A percentile compares a stretch with the other conserved stretches of the same genome.
phyloP scores from a whole-genome alignment of 495 filamentous ascomycete genomes.

The Trypethelium eluteriae region DNA sequence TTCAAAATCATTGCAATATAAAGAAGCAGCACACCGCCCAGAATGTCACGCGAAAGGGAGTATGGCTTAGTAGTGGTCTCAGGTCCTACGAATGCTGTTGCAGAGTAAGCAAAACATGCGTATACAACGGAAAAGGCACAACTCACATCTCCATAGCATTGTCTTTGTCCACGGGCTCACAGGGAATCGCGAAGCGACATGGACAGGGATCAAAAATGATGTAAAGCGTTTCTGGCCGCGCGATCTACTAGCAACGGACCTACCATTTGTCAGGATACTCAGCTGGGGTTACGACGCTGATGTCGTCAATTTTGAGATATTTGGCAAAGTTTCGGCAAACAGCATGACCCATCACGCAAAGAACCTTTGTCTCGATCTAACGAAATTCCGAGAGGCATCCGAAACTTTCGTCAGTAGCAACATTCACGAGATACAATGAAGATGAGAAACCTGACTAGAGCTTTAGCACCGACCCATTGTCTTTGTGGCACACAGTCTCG shows the following conservation, averaged over 20 bases:
- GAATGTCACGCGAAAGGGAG: background rate
- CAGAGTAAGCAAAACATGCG: conserved; percentile 4
- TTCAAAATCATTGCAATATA: background rate
- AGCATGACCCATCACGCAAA: conserved; percentile 16
- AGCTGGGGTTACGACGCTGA: conserved; percentile 22
- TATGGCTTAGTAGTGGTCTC: background rate
- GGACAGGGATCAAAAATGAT: conserved; percentile 12
- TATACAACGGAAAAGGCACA: background rate
- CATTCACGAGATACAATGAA: background rate
- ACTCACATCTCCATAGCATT: conserved; percentile 11
- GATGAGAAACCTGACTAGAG: background rate
- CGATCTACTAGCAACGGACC: conserved; percentile 9
- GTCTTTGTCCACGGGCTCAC: conserved; percentile 23
- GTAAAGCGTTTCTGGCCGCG: conserved; percentile 16
- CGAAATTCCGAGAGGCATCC: conserved; percentile 11
- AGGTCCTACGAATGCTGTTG: background rate
- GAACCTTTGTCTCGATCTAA: conserved; percentile 12
- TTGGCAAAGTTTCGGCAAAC: conserved; percentile 8
- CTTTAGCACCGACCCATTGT: conserved; percentile 14
- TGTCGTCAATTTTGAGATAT: conserved; percentile 10
- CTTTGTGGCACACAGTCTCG: conserved; percentile 22
- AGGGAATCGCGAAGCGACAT: conserved; percentile 19
- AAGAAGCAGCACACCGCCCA: background rate
- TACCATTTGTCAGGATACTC: conserved; percentile 16
- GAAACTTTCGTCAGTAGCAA: conserved; percentile 12